Conservation (phyloP, 768 basidiomycete species). For the Austroboletus eburneus region DNA sequence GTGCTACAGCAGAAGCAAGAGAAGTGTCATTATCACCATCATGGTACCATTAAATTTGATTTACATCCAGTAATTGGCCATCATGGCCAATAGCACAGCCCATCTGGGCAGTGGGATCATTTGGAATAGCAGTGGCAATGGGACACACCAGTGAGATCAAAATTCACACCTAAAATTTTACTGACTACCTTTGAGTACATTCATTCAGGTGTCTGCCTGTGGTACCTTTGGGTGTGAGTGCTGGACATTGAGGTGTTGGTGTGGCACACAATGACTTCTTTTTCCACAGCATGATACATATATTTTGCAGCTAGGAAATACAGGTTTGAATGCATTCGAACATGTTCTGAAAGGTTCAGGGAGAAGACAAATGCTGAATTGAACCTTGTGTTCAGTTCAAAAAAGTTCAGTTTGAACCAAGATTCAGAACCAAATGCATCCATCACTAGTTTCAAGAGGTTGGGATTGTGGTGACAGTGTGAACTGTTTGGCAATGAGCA, state of each 20-base stretch:
- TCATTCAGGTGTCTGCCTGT: too few relatives aligned
- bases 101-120: too few relatives aligned
- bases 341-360: neutral
- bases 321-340: neutral
- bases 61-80: too few relatives aligned
- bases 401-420: too few relatives aligned
- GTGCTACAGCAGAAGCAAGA: too few relatives aligned
- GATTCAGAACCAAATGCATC: neutral
- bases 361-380: neutral
- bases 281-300: neutral
- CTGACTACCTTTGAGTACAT: too few relatives aligned
- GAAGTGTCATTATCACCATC: too few relatives aligned
- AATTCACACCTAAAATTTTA: neutral
- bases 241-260: neutral
- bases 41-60: too few relatives aligned
- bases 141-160: too few relatives aligned
- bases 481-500: conserved; percentile 84
- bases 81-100: too few relatives aligned
- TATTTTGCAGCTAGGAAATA: neutral
- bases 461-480: conserved; percentile 50
- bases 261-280: neutral
- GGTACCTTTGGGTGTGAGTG: neutral
- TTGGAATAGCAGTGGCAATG: too few relatives aligned
- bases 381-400: too few relatives aligned
- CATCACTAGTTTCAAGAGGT: conserved; percentile 37